Conservation (phyloP, 345 rosid genomes). For the Bretschneidera sinensis region DNA sequence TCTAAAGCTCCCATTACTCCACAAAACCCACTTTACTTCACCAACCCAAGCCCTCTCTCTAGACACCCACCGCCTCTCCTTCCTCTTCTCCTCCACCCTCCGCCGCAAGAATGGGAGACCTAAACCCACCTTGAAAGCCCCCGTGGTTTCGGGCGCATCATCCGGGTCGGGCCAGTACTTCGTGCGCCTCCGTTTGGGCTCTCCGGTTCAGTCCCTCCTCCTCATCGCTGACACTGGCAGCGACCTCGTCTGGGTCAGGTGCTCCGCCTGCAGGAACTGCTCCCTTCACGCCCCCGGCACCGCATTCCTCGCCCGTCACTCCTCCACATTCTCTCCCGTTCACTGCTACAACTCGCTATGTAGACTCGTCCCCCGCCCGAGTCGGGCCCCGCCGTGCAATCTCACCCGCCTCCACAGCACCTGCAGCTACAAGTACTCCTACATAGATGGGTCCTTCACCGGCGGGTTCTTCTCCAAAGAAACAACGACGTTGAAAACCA, state of each 20-base stretch:
- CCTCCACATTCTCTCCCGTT: conserved; percentile 61
- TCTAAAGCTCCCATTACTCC: conserved; percentile 67
- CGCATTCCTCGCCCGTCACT: conserved; percentile 68
- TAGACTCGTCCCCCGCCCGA: conserved; percentile 50
- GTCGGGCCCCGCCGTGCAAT: conserved; percentile 39
- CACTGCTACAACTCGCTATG: conserved; percentile 64
- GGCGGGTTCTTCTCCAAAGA: conserved; percentile 67
- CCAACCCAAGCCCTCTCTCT: conserved; percentile 34
- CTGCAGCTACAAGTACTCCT: conserved; percentile 67
- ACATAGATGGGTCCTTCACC: conserved; percentile 66
- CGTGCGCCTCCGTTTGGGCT: conserved; percentile 61
- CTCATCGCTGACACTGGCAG: conserved; percentile 84
- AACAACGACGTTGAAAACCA: conserved; percentile 52
- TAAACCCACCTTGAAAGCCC: conserved; percentile 37
- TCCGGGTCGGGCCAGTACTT: conserved; percentile 87
- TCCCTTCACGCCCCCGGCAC: conserved; percentile 45
- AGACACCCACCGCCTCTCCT: conserved; percentile 48
- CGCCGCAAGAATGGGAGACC: conserved; percentile 19
- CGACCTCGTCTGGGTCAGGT: conserved; percentile 80
- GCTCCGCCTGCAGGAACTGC: conserved; percentile 74
- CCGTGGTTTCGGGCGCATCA: conserved; percentile 66
- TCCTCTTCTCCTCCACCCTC: conserved; percentile 15
- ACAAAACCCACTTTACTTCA: conserved; percentile 36
- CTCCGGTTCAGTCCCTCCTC: conserved; percentile 71
- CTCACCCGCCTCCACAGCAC: conserved; percentile 66